phyloP scores from a whole-genome alignment of 2,329 filamentous ascomycete species.

The Cryphonectria japonica region DNA sequence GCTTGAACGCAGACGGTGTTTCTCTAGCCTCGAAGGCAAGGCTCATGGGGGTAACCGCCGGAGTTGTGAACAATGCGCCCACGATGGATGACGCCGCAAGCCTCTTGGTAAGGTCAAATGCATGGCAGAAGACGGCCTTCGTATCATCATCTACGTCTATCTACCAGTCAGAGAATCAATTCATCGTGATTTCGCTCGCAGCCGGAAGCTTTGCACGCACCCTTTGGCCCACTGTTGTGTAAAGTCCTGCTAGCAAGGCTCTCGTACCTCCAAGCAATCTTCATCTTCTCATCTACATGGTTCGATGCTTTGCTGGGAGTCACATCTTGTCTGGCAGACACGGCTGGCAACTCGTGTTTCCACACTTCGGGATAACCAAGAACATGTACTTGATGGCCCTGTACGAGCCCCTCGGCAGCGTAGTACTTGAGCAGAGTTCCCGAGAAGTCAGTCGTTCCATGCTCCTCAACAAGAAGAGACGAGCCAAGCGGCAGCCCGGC shows the following conservation, averaged over 20 bases:
- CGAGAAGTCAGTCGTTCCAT: constrained; percentile 91
- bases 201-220: constrained; percentile 29
- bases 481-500: constrained; percentile 81
- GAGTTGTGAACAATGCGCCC: constrained; percentile 55
- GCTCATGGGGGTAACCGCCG: constrained; percentile 49
- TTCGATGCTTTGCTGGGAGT: constrained; percentile 10
- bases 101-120: constrained; percentile 72
- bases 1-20: constrained; percentile 59
- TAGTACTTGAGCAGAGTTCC: constrained; percentile 85
- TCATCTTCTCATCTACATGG: constrained; percentile 76
- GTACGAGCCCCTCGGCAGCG: constrained; percentile 88
- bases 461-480: constrained; percentile 81
- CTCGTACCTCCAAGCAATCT: constrained; percentile 98
- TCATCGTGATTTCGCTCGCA: constrained; percentile 32
- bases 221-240: constrained; percentile 26
- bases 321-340: constrained; percentile 53
- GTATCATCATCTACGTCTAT: constrained; percentile 31
- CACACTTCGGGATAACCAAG: constrained; percentile 80
- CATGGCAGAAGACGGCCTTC: constrained; percentile 65
- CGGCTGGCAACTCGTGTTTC: constrained; percentile 80
- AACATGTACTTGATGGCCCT: constrained; percentile 87
- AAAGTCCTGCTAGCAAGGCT: constrained; percentile 64
- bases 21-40: constrained; percentile 32
- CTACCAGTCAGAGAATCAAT: constrained; percentile 20
- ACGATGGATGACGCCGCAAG: constrained; percentile 55